Evolutionary conservation across 2,329 filamentous ascomycete species (phyloP), one percentile per base, ranked within the genome.

Genomic region (Escovopsis sp.): DNA sequence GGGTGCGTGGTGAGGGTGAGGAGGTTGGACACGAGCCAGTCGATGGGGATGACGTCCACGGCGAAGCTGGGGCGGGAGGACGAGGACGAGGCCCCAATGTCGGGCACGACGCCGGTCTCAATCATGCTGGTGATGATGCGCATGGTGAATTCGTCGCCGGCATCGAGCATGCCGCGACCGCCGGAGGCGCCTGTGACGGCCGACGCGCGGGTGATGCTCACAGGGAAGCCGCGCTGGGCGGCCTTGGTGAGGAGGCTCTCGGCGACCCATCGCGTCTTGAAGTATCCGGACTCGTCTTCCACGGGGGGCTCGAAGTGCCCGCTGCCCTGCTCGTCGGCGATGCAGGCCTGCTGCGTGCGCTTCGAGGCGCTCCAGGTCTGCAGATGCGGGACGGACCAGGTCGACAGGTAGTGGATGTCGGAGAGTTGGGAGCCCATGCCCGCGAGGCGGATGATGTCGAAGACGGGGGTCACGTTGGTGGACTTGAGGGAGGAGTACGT

Each of bases 231-330:
- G 5, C 48, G 40, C 23, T 39, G 38, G 8, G 46, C 45, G 17
- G 48, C 48, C 39, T 47, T 41, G 33, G 34, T 35, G 12, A 50
- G 41, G 11, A 50, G 31, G 27, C 38, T 46, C 44, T 50, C 48
- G 3, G 46, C 43, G 11, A 47, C 48, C 48, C 48, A 49, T 13
- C 45, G 43, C 10, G 44, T 46, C 41, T 49, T 49, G 41, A 50
- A 50, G 41, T 49, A 50, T 13, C 46, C 48, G 11, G 40, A 41
- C 21, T 49, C 44, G 29, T 48, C 44, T 11, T 44, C 43, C 4
- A 46, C 37, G 2, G 48, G 46, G 9, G 47, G 45, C 15, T 38
- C 34, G 33, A 48, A 49, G 34, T 48, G 45, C 10, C 37, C 29
- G 36, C 41, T 45, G 28, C 41, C 39, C 36, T 46, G 43, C 31